phyloP scores from a whole-genome alignment of 2,329 filamentous ascomycete species.

The Calonectria leucothoes region DNA sequence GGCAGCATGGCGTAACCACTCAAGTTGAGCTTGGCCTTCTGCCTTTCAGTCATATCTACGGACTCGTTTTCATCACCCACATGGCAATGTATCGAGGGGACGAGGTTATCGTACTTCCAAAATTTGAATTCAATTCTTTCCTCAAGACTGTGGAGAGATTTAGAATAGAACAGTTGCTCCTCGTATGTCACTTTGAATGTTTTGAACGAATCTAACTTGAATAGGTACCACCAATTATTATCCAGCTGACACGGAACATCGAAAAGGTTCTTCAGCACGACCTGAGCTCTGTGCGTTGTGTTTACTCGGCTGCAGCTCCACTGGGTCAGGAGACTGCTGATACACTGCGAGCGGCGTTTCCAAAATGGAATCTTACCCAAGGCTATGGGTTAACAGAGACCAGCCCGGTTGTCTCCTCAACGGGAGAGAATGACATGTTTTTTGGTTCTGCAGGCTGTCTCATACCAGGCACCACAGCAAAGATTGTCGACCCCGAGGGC shows the following conservation, averaged over 20 bases:
- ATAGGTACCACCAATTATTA: conserved; percentile 78
- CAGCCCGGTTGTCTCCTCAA: conserved; percentile 72
- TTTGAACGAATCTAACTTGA: background rate
- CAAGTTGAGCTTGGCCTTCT: conserved; percentile 73
- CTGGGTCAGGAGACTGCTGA: conserved; percentile 76
- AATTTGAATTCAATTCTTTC: conserved; percentile 76
- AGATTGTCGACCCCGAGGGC: conserved; percentile 74
- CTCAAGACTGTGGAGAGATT: conserved; percentile 74
- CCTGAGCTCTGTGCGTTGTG: conserved; percentile 69
- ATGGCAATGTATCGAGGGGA: conserved; percentile 77
- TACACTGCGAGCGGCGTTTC: conserved; percentile 70
- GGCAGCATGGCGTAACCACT: conserved; percentile 49
- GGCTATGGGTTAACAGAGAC: conserved; percentile 84
- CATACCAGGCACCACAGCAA: conserved; percentile 70
- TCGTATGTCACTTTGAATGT: too few species aligned
- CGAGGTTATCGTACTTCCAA: conserved; percentile 76
- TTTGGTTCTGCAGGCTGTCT: conserved; percentile 78
- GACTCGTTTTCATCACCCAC: conserved; percentile 66
- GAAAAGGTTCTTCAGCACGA: conserved; percentile 72
- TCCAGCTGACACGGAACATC: conserved; percentile 75
- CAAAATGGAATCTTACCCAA: conserved; percentile 74
- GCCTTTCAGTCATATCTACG: conserved; percentile 86
- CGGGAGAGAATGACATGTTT: conserved; percentile 68
- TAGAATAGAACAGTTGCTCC: conserved; percentile 74
- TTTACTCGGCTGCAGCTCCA: conserved; percentile 82